phyloP scores from a whole-genome alignment of 1,139 yeast genomes.

The Pichia sp. region DNA sequence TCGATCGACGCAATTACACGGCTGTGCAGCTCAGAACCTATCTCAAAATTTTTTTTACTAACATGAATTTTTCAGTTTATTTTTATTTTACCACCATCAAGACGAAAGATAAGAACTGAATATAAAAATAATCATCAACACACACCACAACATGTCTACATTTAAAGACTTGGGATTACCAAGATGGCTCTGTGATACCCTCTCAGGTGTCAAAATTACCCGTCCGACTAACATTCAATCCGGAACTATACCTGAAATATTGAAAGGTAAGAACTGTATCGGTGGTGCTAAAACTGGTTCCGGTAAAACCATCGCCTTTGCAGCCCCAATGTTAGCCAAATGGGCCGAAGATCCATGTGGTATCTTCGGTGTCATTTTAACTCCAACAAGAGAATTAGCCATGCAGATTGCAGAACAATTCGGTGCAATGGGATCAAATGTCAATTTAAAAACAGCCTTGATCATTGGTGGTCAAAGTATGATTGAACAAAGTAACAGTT shows the following conservation, averaged over 20 bases:
- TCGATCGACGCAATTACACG: not conserved
- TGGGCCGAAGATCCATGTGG: slow-evolving; percentile 98
- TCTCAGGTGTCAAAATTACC: slow-evolving; percentile 75
- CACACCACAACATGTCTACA: slow-evolving; percentile 23
- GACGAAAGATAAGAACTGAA: not conserved
- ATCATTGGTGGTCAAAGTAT: slow-evolving; percentile 96
- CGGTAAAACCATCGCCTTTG: slow-evolving; percentile 97
- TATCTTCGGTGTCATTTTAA: slow-evolving; percentile 80
- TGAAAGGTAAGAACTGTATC: slow-evolving; percentile 84
- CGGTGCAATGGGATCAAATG: slow-evolving; percentile 85
- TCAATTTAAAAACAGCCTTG: slow-evolving; percentile 78
- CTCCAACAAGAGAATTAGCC: slow-evolving; percentile 97
- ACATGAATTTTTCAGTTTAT: too few species aligned
- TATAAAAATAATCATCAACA: not conserved
- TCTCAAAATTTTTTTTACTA: too few species aligned
- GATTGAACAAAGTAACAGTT: slow-evolving; percentile 76
- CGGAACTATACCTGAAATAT: slow-evolving; percentile 85
- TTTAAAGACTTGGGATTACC: slow-evolving; percentile 75
- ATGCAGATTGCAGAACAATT: slow-evolving; percentile 97
- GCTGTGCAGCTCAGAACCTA: not conserved
- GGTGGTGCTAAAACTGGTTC: slow-evolving; percentile 99
- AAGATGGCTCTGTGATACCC: slow-evolving; percentile 82
- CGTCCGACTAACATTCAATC: slow-evolving; percentile 85
- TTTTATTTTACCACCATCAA: too few species aligned
- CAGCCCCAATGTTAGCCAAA: slow-evolving; percentile 89